Percentiles rank a stretch among this genome's conserved stretches.
Evolutionary conservation across 2,329 filamentous ascomycete genomes (phyloP).

Genomic region (Lomentospora prolificans): DNA sequence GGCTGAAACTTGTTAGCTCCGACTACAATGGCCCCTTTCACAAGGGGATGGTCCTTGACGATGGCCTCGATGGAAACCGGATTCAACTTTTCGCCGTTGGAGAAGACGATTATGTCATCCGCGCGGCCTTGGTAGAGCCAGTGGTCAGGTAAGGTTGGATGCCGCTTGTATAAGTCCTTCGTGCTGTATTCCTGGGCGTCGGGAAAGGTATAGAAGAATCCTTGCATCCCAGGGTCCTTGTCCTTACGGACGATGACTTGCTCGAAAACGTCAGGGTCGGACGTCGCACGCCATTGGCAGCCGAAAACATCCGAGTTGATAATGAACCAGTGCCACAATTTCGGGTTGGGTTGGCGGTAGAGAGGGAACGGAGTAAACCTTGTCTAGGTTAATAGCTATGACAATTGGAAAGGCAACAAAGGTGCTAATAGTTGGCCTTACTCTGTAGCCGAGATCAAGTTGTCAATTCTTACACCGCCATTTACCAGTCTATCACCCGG

Average conservation of each 20-base stretch:
- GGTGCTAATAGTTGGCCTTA: conserved; percentile 15
- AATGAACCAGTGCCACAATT: conserved; percentile 33
- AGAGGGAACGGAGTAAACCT: conserved; percentile 25
- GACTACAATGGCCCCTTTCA: conserved; percentile 34
- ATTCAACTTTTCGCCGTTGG: conserved; percentile 42
- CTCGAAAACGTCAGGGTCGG: conserved; percentile 20
- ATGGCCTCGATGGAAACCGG: conserved; percentile 29
- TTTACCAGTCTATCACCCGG: conserved; percentile 27
- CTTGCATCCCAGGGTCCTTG: conserved; percentile 22
- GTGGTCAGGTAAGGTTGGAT: conserved; percentile 26
- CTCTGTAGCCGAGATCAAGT: conserved; percentile 33
- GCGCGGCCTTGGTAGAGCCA: conserved; percentile 16
- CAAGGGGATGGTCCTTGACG: conserved; percentile 25
- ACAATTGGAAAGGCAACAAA: neutral
- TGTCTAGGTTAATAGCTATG: no score
- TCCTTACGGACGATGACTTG: conserved; percentile 21
- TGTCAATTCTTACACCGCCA: conserved; percentile 23
- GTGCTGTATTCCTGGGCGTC: conserved; percentile 25
- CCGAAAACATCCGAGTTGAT: conserved; percentile 30
- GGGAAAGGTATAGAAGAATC: conserved; percentile 26
- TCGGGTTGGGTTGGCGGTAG: conserved; percentile 21
- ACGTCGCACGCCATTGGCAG: conserved; percentile 25
- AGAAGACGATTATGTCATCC: conserved; percentile 40
- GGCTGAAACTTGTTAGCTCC: conserved; percentile 36
- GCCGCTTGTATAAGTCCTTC: conserved; percentile 25